Evolutionary conservation across 2,329 filamentous ascomycete genomes (phyloP), one percentile per base, ranked within the genome.

Genomic region (Immersiporthe knoxdaviesiana): DNA sequence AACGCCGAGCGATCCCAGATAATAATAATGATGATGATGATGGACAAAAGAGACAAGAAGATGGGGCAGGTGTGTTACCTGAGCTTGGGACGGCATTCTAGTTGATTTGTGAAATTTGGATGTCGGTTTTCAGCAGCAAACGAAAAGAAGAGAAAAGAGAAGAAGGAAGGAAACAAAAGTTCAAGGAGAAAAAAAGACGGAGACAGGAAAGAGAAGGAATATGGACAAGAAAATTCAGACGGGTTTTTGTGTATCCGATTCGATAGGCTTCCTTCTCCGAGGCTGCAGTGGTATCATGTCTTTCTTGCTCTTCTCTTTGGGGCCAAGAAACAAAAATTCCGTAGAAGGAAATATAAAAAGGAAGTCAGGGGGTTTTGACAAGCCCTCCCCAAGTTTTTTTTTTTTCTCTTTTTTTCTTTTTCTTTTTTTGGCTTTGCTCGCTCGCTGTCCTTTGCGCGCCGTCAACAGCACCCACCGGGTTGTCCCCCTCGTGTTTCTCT

Each of bases 281-380:
- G 67, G 68, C 68, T 72, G 68, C 65, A 68, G 66, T 72, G 70
- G 70, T 72, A 72, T 72, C 70, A 72, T 72, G 66, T 70, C 68
- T 69, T 70, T 70, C 60, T 69, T 66, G 66, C 59, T 37, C 27
- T 41, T 47, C 27, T 52, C 27, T 39, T 39, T 50, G 18, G 4
- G 4, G 56, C 50, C 70, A 70, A 68, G 68, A 70, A 70, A 54
- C 66, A 70, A 63, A 70, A 63, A 65, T 58, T 47, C 35, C 59
- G 35, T 44, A 63, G 32, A 67, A 62, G 63, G 30, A 58, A n/a
- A n/a, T n/a, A 37, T 65, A 58, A 6, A 37, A 65, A 24, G 14
- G 7, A 27, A 65, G 50, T 65, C 18, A 32, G 16, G 5, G 50
- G 16, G 5, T 39, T 24, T 14, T 32, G 50, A 56, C 27, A 41